Evolutionary conservation across 441 rosid species (phyloP).

Genomic region (Jatropha podagrica): DNA sequence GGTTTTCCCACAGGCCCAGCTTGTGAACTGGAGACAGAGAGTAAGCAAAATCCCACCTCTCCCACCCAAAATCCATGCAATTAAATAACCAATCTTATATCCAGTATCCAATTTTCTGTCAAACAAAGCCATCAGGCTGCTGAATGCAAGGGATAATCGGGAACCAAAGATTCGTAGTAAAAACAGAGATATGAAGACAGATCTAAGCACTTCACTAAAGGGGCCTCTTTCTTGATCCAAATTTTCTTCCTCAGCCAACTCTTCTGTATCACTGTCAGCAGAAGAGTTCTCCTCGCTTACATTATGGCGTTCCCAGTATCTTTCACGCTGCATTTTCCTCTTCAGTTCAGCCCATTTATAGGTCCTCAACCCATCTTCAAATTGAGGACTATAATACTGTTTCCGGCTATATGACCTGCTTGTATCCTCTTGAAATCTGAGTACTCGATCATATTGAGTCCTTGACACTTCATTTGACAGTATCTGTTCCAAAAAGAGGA

Average conservation of each 20-base stretch:
- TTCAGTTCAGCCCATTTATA: conserved; percentile 62
- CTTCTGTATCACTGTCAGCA: conserved; percentile 36
- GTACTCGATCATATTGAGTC: conserved; percentile 55
- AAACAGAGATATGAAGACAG: conserved; percentile 49
- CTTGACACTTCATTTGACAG: conserved; percentile 55
- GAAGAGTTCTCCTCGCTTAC: conserved; percentile 30
- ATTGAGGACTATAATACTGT: conserved; percentile 33
- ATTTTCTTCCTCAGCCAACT: conserved; percentile 33
- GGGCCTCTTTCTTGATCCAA: conserved; percentile 48
- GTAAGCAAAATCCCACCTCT: conserved; percentile 67
- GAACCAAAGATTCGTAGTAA: conserved; percentile 58
- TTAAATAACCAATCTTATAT: conserved; percentile 68
- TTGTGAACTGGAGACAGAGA: conserved; percentile 67
- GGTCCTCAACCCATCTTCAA: conserved; percentile 50
- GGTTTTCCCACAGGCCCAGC: conserved; percentile 88
- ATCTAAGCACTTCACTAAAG: conserved; percentile 37
- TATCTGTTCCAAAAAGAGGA: conserved; percentile 42
- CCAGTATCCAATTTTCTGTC: conserved; percentile 75
- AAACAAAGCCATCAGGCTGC: conserved; percentile 53
- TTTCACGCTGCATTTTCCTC: conserved; percentile 44
- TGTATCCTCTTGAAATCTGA: conserved; percentile 40
- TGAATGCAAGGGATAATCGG: conserved; percentile 58
- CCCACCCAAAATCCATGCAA: conserved; percentile 86
- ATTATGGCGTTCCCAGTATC: conserved; percentile 40
- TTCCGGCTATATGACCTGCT: conserved; percentile 36